Percentiles rank a stretch among this genome's conserved stretches.
phyloP scores from a whole-genome alignment of 2,329 filamentous ascomycete genomes.

The Dactylellina sp. region DNA sequence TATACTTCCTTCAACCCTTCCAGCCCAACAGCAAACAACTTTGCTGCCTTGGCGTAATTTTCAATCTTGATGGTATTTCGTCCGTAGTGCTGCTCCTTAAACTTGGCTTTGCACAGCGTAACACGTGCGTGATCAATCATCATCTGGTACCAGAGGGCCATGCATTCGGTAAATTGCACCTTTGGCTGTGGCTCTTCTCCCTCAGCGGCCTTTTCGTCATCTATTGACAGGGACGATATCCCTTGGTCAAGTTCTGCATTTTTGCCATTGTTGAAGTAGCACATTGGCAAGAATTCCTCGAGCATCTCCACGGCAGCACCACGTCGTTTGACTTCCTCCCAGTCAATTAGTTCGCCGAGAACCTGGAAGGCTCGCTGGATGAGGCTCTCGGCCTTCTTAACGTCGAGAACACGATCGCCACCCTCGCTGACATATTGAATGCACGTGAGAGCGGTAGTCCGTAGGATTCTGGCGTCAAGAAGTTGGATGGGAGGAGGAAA shows the following conservation, averaged over 20 bases:
- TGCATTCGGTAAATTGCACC: conserved; percentile 32
- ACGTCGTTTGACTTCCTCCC: conserved; percentile 38
- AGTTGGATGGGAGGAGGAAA: conserved; percentile 52
- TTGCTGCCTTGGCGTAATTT: conserved; percentile 42
- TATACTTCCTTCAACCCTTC: conserved; percentile 48
- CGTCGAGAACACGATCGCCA: conserved; percentile 31
- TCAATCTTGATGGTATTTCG: conserved; percentile 39
- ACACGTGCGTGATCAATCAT: conserved; percentile 43
- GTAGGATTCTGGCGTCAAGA: conserved; percentile 39
- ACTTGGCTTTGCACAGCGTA: conserved; percentile 37
- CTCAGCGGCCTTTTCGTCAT: not conserved
- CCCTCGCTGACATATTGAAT: conserved; percentile 25
- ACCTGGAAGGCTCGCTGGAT: conserved; percentile 52
- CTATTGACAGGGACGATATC: not conserved
- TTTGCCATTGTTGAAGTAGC: conserved; percentile 33
- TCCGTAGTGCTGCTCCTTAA: conserved; percentile 14
- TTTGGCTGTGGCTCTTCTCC: conserved; percentile 6
- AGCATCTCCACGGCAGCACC: conserved; percentile 48
- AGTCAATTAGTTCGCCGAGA: conserved; percentile 45
- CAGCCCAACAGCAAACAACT: conserved; percentile 31
- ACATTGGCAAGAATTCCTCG: conserved; percentile 53
- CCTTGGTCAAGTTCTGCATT: not conserved
- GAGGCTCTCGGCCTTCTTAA: conserved; percentile 40
- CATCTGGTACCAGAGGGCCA: conserved; percentile 51
- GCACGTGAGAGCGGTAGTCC: conserved; percentile 31